Conservation (phyloP, 2,329 filamentous ascomycete species). For the Fusarium fracticaudum region DNA sequence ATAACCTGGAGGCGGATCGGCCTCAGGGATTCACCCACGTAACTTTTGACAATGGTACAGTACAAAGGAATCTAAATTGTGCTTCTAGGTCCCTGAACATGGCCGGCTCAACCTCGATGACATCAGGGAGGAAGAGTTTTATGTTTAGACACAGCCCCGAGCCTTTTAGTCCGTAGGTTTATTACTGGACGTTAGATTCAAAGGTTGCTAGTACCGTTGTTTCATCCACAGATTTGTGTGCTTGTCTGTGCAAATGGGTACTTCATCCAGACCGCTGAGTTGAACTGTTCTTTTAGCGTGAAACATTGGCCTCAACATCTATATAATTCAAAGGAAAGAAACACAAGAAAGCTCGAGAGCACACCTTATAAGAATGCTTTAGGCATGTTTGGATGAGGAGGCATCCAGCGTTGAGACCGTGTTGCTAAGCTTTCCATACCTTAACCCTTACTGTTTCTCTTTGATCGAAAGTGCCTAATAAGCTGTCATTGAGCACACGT, state of each 20-base stretch:
- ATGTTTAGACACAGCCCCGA: not conserved
- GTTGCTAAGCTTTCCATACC: not conserved
- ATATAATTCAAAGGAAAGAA: not conserved
- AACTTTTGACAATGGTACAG: not conserved
- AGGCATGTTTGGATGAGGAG: not conserved
- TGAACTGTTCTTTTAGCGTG: slow-evolving; percentile 27
- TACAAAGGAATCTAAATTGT: not conserved
- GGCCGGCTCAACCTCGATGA: not conserved
- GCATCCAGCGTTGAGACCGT: not conserved
- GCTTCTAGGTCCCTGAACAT: not conserved
- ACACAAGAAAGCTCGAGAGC: not conserved
- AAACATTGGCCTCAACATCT: slow-evolving; percentile 23
- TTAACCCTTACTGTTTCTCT: not conserved
- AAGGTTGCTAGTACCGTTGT: not conserved
- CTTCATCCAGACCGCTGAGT: not conserved
- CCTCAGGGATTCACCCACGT: slow-evolving; percentile 23
- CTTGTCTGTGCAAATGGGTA: not conserved
- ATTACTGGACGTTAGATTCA: not conserved
- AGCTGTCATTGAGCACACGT: not conserved
- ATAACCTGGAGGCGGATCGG: slow-evolving; percentile 24
- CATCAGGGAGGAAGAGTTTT: not conserved
- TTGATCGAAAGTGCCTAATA: not conserved
- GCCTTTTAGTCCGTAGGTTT: not conserved
- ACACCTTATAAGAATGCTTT: not conserved
- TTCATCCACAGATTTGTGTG: not conserved